These are phyloP conservation scores for Nicotiana rustica DNA, from an alignment of 305 asterid species.

Conservation along the genomic window DNA sequence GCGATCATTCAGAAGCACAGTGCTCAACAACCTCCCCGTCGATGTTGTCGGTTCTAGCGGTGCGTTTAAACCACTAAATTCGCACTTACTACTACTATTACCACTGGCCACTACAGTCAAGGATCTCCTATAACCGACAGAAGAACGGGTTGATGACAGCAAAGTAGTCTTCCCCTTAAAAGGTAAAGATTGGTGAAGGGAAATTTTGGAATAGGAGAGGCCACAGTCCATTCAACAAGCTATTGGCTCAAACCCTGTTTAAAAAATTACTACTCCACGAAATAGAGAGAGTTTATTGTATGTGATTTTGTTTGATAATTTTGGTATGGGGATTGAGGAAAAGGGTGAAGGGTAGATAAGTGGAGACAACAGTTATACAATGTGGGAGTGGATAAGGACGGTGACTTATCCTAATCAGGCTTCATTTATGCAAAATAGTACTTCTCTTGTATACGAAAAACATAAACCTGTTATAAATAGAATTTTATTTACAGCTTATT, in stretches of 20 bases:
- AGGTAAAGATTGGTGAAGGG: constrained; percentile 47
- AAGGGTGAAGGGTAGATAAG: too few species aligned
- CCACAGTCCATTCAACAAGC: constrained; percentile 75
- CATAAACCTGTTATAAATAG: too few species aligned
- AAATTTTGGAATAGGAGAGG: constrained; percentile 45
- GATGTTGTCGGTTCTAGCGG: constrained; percentile 77
- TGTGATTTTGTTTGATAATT: too few species aligned
- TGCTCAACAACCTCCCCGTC: constrained; percentile 64
- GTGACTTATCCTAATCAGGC: too few species aligned
- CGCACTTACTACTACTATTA: constrained; percentile 46
- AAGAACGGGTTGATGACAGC: not conserved
- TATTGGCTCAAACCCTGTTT: not conserved
- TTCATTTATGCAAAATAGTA: too few species aligned
- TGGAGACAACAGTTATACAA: not conserved
- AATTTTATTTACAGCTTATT: too few species aligned
- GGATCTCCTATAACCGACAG: constrained; percentile 38
- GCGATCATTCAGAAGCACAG: constrained; percentile 67
- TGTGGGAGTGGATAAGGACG: constrained; percentile 29
- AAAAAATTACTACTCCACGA: too few species aligned
- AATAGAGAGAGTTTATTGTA: too few species aligned
- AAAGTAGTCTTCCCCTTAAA: constrained; percentile 27
- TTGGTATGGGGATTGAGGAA: too few species aligned
- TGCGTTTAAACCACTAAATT: constrained; percentile 62
- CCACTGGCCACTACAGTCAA: constrained; percentile 44
- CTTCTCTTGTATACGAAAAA: too few species aligned